phyloP scores from a whole-genome alignment of 169 alveolate genomes.

The Plasmodium sp. region DNA sequence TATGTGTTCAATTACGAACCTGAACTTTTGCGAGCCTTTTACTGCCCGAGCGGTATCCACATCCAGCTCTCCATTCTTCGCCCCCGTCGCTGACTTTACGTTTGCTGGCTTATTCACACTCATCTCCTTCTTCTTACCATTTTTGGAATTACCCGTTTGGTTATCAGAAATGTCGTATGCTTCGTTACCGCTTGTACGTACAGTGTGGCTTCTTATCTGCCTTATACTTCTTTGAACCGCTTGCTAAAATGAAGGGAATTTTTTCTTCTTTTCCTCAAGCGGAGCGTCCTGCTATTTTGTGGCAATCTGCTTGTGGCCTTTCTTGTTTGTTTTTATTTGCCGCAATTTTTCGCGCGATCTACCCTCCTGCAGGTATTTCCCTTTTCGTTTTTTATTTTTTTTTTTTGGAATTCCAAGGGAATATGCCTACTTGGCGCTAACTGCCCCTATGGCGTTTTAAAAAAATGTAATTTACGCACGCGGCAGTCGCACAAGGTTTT shows the following conservation, averaged over 20 bases:
- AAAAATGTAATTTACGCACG: neutral
- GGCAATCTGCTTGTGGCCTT: neutral
- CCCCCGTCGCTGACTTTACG: neutral
- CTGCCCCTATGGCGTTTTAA: neutral
- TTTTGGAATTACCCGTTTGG: neutral
- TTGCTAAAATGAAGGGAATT: neutral
- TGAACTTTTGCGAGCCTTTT: neutral
- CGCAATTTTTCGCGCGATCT: neutral
- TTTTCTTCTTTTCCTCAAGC: neutral
- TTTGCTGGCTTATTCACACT: neutral
- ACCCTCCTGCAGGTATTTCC: neutral
- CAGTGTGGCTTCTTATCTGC: neutral
- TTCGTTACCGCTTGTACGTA: neutral
- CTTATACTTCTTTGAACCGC: neutral
- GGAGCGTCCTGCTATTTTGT: neutral
- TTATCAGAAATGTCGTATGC: neutral
- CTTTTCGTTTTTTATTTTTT: neutral
- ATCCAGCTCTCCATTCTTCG: neutral
- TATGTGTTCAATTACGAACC: constrained; percentile 62
- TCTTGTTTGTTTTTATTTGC: neutral
- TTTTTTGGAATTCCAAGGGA: neutral
- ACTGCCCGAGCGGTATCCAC: neutral
- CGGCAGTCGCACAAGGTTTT: neutral
- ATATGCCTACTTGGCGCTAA: neutral
- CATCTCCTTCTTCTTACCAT: constrained; percentile 12